These are phyloP conservation scores for Cryptococcus sp. DNA, from an alignment of 1,284 basidiomycete species.

Conservation along the genomic window DNA sequence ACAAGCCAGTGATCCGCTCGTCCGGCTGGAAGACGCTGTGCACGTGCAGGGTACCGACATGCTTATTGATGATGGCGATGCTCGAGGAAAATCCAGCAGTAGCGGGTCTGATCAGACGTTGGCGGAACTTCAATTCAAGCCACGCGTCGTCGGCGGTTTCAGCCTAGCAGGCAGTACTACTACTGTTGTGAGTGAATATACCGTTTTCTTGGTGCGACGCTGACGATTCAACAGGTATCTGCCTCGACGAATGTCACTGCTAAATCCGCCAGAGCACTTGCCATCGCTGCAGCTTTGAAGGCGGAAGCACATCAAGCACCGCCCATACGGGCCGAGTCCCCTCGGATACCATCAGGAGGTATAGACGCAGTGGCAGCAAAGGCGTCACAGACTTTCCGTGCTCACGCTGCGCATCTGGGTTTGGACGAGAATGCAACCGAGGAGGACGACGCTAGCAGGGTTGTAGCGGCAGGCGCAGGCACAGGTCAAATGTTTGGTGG, in stretches of 20 bases:
- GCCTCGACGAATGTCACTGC: neutral
- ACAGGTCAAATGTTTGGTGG: conserved; percentile 18
- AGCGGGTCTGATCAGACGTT: too few species aligned
- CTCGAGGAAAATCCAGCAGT: too few species aligned
- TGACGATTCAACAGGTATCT: too few species aligned
- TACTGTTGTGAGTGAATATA: neutral
- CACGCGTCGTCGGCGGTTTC: conserved; percentile 1
- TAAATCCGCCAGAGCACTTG: conserved; percentile 20
- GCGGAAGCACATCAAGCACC: neutral
- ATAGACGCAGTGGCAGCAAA: conserved; percentile 30
- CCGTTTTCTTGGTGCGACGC: too few species aligned
- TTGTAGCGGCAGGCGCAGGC: neutral
- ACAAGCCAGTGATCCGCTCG: too few species aligned
- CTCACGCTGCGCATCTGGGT: conserved; percentile 15
- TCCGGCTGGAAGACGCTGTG: too few species aligned
- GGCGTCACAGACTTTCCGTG: conserved; percentile 21
- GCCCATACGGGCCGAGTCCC: conserved; percentile 27
- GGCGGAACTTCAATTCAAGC: too few species aligned
- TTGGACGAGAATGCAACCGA: conserved; percentile 17
- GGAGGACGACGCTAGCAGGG: conserved; percentile 5
- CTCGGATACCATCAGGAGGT: conserved; percentile 36
- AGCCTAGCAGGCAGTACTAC: conserved; percentile 7
- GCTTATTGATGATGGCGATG: too few species aligned
- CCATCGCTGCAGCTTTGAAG: conserved; percentile 24
- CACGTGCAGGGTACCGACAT: too few species aligned